These are phyloP conservation scores for Osmanthus fragrans DNA, from an alignment of 257 asterid genomes.

Conservation along the genomic window DNA sequence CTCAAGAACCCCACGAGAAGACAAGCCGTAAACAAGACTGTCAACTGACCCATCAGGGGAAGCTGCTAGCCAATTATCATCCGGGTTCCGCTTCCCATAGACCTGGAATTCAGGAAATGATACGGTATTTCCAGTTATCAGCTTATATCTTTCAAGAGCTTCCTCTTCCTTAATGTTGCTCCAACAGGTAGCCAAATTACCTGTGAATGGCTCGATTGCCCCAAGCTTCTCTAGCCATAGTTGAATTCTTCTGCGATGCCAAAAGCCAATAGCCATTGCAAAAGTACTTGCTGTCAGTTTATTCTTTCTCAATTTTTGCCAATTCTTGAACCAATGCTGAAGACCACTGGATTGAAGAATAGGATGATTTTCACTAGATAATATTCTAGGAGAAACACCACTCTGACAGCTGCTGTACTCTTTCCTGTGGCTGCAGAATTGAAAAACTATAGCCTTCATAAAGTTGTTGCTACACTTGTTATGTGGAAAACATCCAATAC, in stretches of 20 bases:
- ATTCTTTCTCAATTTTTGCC: conserved; percentile 76
- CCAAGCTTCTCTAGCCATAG: conserved; percentile 90
- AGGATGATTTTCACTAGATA: conserved; percentile 30
- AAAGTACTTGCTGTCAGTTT: conserved; percentile 91
- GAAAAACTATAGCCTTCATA: conserved; percentile 23
- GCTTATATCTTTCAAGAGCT: conserved; percentile 70
- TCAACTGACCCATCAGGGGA: conserved; percentile 78
- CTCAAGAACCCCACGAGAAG: conserved; percentile 69
- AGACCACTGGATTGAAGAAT: conserved; percentile 39
- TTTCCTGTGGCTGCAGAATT: conserved; percentile 26
- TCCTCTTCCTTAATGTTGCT: conserved; percentile 75
- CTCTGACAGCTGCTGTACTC: conserved; percentile 25
- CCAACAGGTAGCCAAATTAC: conserved; percentile 74
- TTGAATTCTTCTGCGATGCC: conserved; percentile 69
- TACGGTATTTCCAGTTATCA: conserved; percentile 55
- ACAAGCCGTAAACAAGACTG: conserved; percentile 43
- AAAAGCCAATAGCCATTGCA: conserved; percentile 70
- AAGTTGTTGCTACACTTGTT: conserved; percentile 25
- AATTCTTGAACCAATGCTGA: conserved; percentile 84
- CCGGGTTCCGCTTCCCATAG: conserved; percentile 34
- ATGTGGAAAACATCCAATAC: conserved; percentile 26
- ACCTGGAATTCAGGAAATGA: conserved; percentile 60
- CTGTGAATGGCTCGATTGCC: conserved; percentile 63
- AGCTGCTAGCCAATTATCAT: conserved; percentile 77
- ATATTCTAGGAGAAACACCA: conserved; percentile 19